Conservation (phyloP, 2,329 filamentous ascomycete genomes). For the Cladosporium sp. region DNA sequence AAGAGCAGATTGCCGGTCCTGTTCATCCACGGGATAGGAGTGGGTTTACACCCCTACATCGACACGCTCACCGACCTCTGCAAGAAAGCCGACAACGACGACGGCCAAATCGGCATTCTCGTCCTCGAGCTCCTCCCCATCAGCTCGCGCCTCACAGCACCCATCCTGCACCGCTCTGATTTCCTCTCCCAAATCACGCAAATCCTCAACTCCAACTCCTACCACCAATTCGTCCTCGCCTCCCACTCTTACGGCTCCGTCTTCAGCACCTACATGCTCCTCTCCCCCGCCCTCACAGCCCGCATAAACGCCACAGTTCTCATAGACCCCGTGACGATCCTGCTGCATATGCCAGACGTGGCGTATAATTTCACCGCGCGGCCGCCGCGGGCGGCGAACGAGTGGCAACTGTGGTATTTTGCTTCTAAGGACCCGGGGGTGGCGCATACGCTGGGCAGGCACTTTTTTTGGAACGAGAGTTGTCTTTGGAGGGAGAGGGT, state of each 20-base stretch:
- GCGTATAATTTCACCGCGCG: conserved; percentile 64
- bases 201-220: conserved; percentile 54
- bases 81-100: conserved; percentile 33
- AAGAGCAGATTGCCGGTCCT: conserved; percentile 55
- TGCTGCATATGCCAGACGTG: conserved; percentile 65
- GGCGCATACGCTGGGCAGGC: conserved; percentile 57
- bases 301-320: conserved; percentile 49
- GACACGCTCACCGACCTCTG: conserved; percentile 53
- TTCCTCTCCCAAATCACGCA: conserved; percentile 53
- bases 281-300: conserved; percentile 39
- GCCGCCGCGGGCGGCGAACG: conserved; percentile 51
- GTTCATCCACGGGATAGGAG: conserved; percentile 67
- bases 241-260: conserved; percentile 61
- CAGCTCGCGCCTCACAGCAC: conserved; percentile 56
- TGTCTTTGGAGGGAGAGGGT: conserved; percentile 67
- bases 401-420: conserved; percentile 68
- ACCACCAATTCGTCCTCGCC: conserved; percentile 55
- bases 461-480: conserved; percentile 69
- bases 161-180: conserved; percentile 48
- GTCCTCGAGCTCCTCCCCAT: conserved; percentile 63
- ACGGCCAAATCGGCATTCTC: conserved; percentile 56
- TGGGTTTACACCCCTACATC: conserved; percentile 61
- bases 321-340: conserved; percentile 61
- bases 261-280: conserved; percentile 58
- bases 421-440: conserved; percentile 63